Evolutionary conservation across 2,329 filamentous ascomycete genomes (phyloP).

Genomic region (Fonsecaea nubica): DNA sequence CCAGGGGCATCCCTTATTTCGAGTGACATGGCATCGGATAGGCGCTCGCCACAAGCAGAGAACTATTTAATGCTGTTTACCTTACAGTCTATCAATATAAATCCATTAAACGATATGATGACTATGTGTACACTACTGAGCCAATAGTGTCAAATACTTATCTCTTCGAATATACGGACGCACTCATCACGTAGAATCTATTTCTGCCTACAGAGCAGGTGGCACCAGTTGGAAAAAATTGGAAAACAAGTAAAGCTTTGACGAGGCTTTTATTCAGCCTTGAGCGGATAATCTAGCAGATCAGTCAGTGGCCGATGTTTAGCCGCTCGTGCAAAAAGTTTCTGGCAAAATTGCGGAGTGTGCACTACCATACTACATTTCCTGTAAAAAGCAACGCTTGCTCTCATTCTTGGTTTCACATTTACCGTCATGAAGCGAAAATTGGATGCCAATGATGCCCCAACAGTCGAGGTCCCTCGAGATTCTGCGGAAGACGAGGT

Average conservation of each 20-base stretch:
- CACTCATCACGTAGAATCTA: too few relatives aligned
- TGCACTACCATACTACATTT: neutral
- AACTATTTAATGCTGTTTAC: too few relatives aligned
- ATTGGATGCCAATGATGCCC: conserved; percentile 56
- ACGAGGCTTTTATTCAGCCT: neutral
- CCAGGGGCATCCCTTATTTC: too few relatives aligned
- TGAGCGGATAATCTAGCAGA: neutral
- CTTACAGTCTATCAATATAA: too few relatives aligned
- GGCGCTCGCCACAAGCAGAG: too few relatives aligned
- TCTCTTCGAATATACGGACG: too few relatives aligned
- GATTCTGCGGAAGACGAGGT: conserved; percentile 39
- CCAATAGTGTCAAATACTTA: too few relatives aligned
- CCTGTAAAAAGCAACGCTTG: neutral
- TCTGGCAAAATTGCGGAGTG: conserved; percentile 2
- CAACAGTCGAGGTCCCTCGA: conserved; percentile 45
- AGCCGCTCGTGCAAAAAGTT: conserved; percentile 14
- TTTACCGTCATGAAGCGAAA: conserved; percentile 56
- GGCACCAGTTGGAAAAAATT: neutral
- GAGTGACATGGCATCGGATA: too few relatives aligned
- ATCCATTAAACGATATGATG: too few relatives aligned
- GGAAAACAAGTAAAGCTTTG: neutral
- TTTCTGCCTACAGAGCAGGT: too few relatives aligned
- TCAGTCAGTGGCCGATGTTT: conserved; percentile 4
- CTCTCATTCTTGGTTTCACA: neutral
- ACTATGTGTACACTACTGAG: too few relatives aligned